Percentiles rank a stretch among this genome's conserved stretches.
Conservation (phyloP, 2,329 filamentous ascomycete species). For the Microsporum ferrugineum region DNA sequence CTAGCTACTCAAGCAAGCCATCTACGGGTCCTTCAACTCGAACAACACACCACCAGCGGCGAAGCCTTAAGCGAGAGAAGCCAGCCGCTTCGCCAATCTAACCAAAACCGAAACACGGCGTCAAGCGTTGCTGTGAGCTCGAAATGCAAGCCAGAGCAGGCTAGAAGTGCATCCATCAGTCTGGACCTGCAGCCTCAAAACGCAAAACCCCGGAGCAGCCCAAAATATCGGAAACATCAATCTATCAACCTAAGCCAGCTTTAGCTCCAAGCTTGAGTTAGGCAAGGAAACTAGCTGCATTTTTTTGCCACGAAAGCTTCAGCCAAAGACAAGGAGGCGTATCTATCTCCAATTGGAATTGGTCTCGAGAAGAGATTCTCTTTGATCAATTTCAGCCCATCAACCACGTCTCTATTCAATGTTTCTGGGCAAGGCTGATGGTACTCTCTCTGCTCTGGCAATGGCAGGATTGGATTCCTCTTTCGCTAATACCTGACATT, state of each 20-base stretch:
- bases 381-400: neutral
- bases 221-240: neutral
- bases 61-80: neutral
- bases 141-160: neutral
- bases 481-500: neutral
- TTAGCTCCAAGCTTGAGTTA: neutral
- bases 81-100: neutral
- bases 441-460: neutral
- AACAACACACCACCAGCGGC: neutral
- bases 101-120: neutral
- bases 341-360: neutral
- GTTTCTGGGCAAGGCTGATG: neutral
- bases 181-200: neutral
- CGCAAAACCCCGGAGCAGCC: neutral
- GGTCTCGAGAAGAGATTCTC: neutral
- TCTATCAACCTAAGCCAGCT: neutral
- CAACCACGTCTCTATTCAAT: neutral
- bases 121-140: neutral
- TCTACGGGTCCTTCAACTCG: neutral
- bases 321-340: neutral
- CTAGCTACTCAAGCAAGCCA: neutral
- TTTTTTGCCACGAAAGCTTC: neutral
- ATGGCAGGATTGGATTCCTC: neutral
- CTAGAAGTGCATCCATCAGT: neutral
- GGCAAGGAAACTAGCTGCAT: neutral